Percentiles rank a stretch among this genome's conserved stretches.
Evolutionary conservation across 2,329 filamentous ascomycete genomes (phyloP).

Genomic region (Xylariaceae sp.): DNA sequence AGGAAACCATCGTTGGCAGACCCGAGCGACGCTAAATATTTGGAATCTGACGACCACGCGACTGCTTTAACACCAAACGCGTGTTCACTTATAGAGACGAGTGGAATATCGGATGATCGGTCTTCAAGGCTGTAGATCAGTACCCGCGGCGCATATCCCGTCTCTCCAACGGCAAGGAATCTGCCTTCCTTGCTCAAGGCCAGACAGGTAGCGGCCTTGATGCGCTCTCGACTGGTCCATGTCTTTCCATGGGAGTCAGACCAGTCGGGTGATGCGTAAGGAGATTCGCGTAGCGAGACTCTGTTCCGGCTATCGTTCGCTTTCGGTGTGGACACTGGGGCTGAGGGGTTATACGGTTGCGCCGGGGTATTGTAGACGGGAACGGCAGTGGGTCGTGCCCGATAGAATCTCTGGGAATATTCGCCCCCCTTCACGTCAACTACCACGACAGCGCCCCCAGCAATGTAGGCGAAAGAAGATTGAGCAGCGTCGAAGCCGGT

Average conservation of each 20-base stretch:
- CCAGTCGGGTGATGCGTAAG: slow-evolving; percentile 44
- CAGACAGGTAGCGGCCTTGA: slow-evolving; percentile 91
- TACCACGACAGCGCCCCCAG: slow-evolving; percentile 89
- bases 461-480: slow-evolving; percentile 81
- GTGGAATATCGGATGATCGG: slow-evolving; percentile 71
- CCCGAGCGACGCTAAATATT: slow-evolving; percentile 83
- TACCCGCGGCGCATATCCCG: slow-evolving; percentile 87
- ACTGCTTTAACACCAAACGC: slow-evolving; percentile 83
- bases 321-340: slow-evolving; percentile 54
- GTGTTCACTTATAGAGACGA: slow-evolving; percentile 85
- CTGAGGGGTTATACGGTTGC: slow-evolving; percentile 44
- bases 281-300: slow-evolving; percentile 46
- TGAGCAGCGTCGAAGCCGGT: slow-evolving; percentile 82
- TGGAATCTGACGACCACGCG: slow-evolving; percentile 83
- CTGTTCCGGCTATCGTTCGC: slow-evolving; percentile 60
- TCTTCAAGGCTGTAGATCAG: slow-evolving; percentile 85
- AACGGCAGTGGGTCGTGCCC: slow-evolving; percentile 73
- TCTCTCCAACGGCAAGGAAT: slow-evolving; percentile 90
- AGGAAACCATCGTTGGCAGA: slow-evolving; percentile 89
- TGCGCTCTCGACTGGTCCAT: slow-evolving; percentile 84
- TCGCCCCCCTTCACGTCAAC: slow-evolving; percentile 69
- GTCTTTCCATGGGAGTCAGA: slow-evolving; percentile 67
- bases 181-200: slow-evolving; percentile 82
- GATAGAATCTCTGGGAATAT: slow-evolving; percentile 80
- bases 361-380: slow-evolving; percentile 58